Evolutionary conservation across 768 basidiomycete genomes (phyloP).

Genomic region (Hypsizygus marmoreus): DNA sequence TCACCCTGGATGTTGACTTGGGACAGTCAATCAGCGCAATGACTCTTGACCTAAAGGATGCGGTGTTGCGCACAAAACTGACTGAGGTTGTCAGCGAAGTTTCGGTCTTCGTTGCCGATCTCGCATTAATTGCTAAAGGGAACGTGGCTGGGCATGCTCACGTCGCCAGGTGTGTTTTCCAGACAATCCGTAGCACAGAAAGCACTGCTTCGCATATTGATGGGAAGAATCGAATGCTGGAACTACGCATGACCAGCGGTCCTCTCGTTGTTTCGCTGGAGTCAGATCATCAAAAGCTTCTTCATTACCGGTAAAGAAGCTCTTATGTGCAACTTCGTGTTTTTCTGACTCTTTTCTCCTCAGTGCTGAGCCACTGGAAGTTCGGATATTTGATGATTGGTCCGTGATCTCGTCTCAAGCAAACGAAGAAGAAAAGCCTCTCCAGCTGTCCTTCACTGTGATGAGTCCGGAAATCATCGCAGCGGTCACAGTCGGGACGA

Average conservation of each 20-base stretch:
- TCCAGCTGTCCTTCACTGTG: conserved; percentile 77
- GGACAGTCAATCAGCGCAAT: conserved; percentile 82
- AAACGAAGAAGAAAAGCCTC: conserved; percentile 47
- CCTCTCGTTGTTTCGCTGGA: conserved; percentile 65
- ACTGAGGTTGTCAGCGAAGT: conserved; percentile 63
- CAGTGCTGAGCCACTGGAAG: conserved; percentile 77
- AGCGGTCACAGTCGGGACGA: conserved; percentile 70
- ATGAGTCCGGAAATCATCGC: conserved; percentile 67
- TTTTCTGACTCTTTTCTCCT: conserved; percentile 3
- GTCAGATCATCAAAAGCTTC: conserved; percentile 73
- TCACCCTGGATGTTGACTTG: conserved; percentile 78
- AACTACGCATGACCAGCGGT: conserved; percentile 75
- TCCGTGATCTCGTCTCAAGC: conserved; percentile 44
- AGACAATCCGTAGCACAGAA: conserved; percentile 64
- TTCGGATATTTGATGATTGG: conserved; percentile 85
- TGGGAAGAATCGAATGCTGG: conserved; percentile 59
- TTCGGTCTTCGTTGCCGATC: conserved; percentile 61
- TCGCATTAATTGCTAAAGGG: conserved; percentile 71
- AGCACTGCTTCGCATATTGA: conserved; percentile 30
- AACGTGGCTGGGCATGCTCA: conserved; percentile 69
- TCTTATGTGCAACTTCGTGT: background rate
- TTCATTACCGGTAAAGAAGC: conserved; percentile 74
- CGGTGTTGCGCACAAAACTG: conserved; percentile 66
- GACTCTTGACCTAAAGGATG: conserved; percentile 63
- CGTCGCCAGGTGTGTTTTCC: conserved; percentile 74